Evolutionary conservation across 495 filamentous ascomycete species (phyloP), one percentile per base, ranked within the genome.

Genomic region (Aspergillus saccharolyticus): DNA sequence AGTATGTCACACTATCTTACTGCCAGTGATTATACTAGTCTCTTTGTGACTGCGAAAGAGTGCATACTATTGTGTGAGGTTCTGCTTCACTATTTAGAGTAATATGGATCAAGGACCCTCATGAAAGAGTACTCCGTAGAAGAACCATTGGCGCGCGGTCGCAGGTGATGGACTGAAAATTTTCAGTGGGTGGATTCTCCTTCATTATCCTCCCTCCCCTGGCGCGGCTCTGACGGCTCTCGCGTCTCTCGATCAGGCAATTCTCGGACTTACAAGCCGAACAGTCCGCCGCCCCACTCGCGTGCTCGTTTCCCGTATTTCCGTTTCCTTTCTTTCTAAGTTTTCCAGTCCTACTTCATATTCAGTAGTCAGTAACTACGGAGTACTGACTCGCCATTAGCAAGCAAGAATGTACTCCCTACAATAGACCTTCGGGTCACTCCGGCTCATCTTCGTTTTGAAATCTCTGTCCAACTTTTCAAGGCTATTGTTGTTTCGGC

Each of bases 231-330:
- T 60, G 47, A 52, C 53, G 58, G 53, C 30, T 43, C 49, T 20
- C 33, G 24, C 22, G 9, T 18, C 43, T 43, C 55, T 50, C 43
- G 57, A 66, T 60, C 42, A 56, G 63, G 63, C 59, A 66, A 55
- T 55, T 63, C 54, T 46, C 52, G 57, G 59, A 52, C 53, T 48
- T 22, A 54, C 22, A 50, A 52, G 52, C 57, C 59, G 57, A 44
- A n/a, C 25, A 8, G 51, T 54, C 48, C 57, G 50, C 47, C 25
- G 25, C 25, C 25, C 52, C 42, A 57, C 15, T 49, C 24, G n/a
- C 44, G 43, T 28, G 24, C 42, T 15, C 30, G 22, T 25, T 19
- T 18, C 45, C 61, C 61, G 57, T 60, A 55, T 52, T 52, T 63
- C 61, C 60, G 56, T n/a, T 42, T 4, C 25, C 25, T 4, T 9